Evolutionary conservation across 768 basidiomycete species (phyloP).

Genomic region (Lactifluus hygrophoroides): DNA sequence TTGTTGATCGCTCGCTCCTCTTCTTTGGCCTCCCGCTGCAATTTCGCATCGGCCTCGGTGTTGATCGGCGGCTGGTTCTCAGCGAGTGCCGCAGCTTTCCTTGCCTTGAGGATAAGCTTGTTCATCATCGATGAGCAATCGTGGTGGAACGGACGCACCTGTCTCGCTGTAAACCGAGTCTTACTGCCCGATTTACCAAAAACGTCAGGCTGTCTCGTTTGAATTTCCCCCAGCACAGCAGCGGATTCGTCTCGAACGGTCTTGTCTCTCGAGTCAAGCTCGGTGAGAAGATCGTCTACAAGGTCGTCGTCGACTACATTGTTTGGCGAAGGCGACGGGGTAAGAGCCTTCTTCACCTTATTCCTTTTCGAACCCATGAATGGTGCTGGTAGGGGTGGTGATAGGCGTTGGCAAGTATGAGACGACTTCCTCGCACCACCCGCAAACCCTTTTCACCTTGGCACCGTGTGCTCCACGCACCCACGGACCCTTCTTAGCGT

Average conservation of each 20-base stretch:
- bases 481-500: too few relatives aligned
- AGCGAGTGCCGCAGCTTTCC: slow-evolving; percentile 59
- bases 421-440: too few relatives aligned
- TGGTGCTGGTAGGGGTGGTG: not conserved
- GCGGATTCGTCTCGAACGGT: slow-evolving; percentile 42
- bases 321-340: slow-evolving; percentile 22
- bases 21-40: slow-evolving; percentile 56
- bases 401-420: not conserved
- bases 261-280: slow-evolving; percentile 59
- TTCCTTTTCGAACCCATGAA: slow-evolving; percentile 51
- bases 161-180: slow-evolving; percentile 58
- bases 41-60: slow-evolving; percentile 46
- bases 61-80: slow-evolving; percentile 45
- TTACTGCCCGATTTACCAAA: slow-evolving; percentile 46
- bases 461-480: too few relatives aligned
- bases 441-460: too few relatives aligned
- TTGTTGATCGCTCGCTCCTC: slow-evolving; percentile 57
- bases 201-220: not conserved
- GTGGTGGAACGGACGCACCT: slow-evolving; percentile 37
- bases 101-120: slow-evolving; percentile 39
- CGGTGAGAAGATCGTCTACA: slow-evolving; percentile 66
- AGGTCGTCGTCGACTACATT: slow-evolving; percentile 45
- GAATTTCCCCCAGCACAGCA: slow-evolving; percentile 39
- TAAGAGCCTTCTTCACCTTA: slow-evolving; percentile 42
- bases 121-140: not conserved